Evolutionary conservation across 768 basidiomycete genomes (phyloP), one percentile per base, ranked within the genome.

Genomic region (Chlorophyllum brunneum): DNA sequence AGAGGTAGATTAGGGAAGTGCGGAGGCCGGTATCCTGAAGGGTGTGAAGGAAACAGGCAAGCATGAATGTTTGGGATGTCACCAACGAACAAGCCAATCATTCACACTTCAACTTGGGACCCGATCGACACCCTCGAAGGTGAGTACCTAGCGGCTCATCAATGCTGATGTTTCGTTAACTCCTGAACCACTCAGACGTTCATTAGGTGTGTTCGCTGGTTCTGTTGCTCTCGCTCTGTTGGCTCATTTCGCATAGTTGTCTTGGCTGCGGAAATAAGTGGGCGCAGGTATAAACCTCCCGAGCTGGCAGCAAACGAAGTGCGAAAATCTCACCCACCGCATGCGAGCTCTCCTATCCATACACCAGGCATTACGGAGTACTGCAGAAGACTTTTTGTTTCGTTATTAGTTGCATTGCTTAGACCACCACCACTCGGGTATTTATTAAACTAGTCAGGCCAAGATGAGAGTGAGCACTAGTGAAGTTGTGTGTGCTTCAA

Each of bases 251-350:
- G 34, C 20, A 16, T 42, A 52, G 51, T 9, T 52, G 51, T n/a
- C 15, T 44, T 20, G 18, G 11, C 9, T 52, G 51, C 31, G 51
- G 51, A 9, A 36, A 52, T 44, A 52, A 52, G 43, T 52, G 51
- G 51, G 26, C 41, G 2, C 23, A 27, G 18, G 16, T 42, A 11
- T 43, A 24, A 44, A 2, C 29, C 16, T 31, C 16, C 1, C 2
- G 2, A n/a, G 24, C 8, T 11, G 5, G 40, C 16, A 23, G 18
- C 8, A 5, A 37, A 39, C 15, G 15, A n/a, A 10, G 2, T 7
- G 43, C 30, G 33, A 23, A 33, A 4, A 18, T 22, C 20, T 9
- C 5, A 40, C 5, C 20, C 8, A n/a, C n/a, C 2, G 11, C 7
- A 5, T 36, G 9, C 11, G 1, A 11, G n/a, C n/a, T n/a, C n/a